A percentile compares a stretch with the other conserved stretches of the same genome.
Evolutionary conservation across 192 early-diverging fungal genomes (phyloP).

Genomic region (Linnemannia elongata): DNA sequence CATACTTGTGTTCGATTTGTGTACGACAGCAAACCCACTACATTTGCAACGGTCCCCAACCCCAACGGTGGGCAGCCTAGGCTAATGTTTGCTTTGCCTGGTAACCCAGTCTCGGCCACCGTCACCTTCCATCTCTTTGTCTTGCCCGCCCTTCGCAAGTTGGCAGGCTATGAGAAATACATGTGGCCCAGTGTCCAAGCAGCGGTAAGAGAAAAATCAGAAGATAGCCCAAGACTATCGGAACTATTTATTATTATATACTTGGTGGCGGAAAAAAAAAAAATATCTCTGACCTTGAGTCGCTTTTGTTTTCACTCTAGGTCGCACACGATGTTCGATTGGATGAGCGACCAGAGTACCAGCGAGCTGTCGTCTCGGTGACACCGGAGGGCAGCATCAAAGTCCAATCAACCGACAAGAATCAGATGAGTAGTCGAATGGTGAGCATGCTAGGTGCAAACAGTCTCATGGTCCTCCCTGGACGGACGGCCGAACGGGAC

Average conservation of each 20-base stretch:
- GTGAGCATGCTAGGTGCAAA: conserved; percentile 84
- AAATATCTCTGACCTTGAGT: background rate
- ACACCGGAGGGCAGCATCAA: conserved; percentile 57
- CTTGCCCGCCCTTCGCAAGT: conserved; percentile 83
- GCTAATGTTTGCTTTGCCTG: conserved; percentile 91
- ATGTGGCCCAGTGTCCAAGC: conserved; percentile 66
- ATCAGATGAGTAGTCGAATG: conserved; percentile 87
- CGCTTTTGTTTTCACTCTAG: conserved; percentile 30
- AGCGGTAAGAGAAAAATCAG: conserved; percentile 63
- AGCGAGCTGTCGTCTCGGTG: conserved; percentile 62
- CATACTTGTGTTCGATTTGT: background rate
- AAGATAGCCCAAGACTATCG: background rate
- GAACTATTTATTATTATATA: background rate
- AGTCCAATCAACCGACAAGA: conserved; percentile 70
- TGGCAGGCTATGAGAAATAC: conserved; percentile 75
- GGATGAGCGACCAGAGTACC: conserved; percentile 79
- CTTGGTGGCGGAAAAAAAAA: background rate
- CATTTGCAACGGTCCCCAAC: conserved; percentile 84
- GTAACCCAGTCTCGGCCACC: conserved; percentile 93
- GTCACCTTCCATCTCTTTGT: conserved; percentile 94
- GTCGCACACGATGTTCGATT: conserved; percentile 65
- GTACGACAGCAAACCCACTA: conserved; percentile 86
- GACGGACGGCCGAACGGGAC: conserved; percentile 38
- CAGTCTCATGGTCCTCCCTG: conserved; percentile 82
- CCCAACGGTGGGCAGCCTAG: conserved; percentile 55